These are phyloP conservation scores for Neurospora tetrasperma DNA, from an alignment of 495 filamentous ascomycete species.

Conservation along the genomic window DNA sequence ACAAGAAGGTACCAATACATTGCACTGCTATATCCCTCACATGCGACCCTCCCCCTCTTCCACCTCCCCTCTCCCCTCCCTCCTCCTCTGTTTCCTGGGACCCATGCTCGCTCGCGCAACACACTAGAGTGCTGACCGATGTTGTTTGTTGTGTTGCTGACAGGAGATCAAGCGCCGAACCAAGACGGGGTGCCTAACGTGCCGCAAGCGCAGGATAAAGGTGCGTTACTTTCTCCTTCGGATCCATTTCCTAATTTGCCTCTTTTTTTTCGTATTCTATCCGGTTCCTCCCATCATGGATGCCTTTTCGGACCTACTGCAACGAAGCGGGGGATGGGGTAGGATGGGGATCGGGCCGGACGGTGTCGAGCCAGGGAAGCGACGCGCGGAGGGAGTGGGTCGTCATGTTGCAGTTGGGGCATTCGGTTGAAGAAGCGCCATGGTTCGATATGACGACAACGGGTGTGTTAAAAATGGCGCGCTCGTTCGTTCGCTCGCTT, in stretches of 20 bases:
- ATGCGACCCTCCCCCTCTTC: not conserved
- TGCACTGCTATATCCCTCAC: not conserved
- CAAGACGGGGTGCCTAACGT: slow-evolving; percentile 95
- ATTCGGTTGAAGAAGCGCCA: not conserved
- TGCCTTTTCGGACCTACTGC: not conserved
- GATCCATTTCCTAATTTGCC: not conserved
- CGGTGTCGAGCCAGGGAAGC: not conserved
- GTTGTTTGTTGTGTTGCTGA: slow-evolving; percentile 17
- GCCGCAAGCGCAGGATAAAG: slow-evolving; percentile 96
- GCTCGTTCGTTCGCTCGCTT: not conserved
- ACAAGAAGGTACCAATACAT: slow-evolving; percentile 62
- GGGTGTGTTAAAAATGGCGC: not conserved
- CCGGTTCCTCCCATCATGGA: not conserved
- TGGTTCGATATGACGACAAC: not conserved
- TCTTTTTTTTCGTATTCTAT: not conserved
- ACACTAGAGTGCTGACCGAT: slow-evolving; percentile 12
- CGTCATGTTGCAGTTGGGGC: not conserved
- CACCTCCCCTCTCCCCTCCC: not conserved
- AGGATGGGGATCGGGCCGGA: not conserved
- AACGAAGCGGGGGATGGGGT: not conserved
- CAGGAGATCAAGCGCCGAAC: slow-evolving; percentile 94
- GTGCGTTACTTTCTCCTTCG: slow-evolving; percentile 42
- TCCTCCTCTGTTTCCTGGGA: not conserved
- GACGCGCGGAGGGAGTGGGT: not conserved
- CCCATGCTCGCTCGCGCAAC: not conserved